Conservation (phyloP, 2,329 filamentous ascomycete genomes). For the Diaporthe helianthi region DNA sequence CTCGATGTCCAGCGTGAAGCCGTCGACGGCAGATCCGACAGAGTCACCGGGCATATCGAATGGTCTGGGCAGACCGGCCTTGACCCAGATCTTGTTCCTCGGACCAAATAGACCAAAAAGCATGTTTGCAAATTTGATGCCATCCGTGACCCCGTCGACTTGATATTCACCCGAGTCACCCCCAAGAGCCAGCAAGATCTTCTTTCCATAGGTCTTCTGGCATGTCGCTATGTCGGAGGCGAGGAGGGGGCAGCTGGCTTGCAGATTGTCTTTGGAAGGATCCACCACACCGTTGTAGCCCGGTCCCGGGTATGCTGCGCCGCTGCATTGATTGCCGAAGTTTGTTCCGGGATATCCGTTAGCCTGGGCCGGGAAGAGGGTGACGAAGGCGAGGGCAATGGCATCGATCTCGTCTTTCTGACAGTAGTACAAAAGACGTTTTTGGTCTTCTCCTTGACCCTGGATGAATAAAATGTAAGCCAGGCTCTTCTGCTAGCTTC, state of each 20-base stretch:
- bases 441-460: constrained; percentile 50
- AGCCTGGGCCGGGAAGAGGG: constrained; percentile 50
- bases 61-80: constrained; percentile 46
- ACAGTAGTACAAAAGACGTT: constrained; percentile 47
- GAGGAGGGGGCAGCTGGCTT: constrained; percentile 45
- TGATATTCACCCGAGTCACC: constrained; percentile 47
- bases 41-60: constrained; percentile 43
- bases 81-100: constrained; percentile 42
- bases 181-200: constrained; percentile 50
- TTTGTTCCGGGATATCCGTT: constrained; percentile 51
- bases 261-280: constrained; percentile 43
- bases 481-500: not conserved
- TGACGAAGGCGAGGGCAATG: constrained; percentile 52
- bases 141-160: constrained; percentile 46
- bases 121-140: constrained; percentile 45
- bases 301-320: constrained; percentile 42
- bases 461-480: constrained; percentile 34
- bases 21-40: constrained; percentile 45
- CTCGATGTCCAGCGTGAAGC: constrained; percentile 54
- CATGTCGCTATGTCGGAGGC: constrained; percentile 48
- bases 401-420: constrained; percentile 49
- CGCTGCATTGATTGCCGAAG: constrained; percentile 51
- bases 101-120: constrained; percentile 52
- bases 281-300: constrained; percentile 44
- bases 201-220: constrained; percentile 47